Percentiles rank a stretch among this genome's conserved stretches.
These are phyloP conservation scores for Neurospora sp. DNA, from an alignment of 2,329 filamentous ascomycete species.

Conservation along the genomic window DNA sequence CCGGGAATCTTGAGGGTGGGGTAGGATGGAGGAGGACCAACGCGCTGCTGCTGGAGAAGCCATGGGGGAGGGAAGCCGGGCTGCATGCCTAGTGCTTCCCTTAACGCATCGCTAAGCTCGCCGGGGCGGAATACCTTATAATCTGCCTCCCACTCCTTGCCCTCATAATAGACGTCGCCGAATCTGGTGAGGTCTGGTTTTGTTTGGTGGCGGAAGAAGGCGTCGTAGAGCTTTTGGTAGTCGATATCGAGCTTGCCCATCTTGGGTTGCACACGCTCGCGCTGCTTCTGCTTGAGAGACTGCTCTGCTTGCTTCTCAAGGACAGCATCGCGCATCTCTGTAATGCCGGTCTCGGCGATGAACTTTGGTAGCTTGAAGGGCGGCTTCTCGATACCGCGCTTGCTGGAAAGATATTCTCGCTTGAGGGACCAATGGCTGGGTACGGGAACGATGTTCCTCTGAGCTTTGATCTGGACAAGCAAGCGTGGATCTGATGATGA, in stretches of 20 bases:
- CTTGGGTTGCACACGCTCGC: slow-evolving; percentile 88
- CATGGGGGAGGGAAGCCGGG: slow-evolving; percentile 89
- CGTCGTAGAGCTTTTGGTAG: slow-evolving; percentile 96
- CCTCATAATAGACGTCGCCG: slow-evolving; percentile 98
- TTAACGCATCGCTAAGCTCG: slow-evolving; percentile 79
- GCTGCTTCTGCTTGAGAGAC: slow-evolving; percentile 86
- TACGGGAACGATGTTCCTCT: slow-evolving; percentile 91
- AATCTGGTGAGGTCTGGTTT: slow-evolving; percentile 91
- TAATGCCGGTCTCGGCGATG: slow-evolving; percentile 93
- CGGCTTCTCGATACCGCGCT: slow-evolving; percentile 91
- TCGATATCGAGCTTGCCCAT: slow-evolving; percentile 97
- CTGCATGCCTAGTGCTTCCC: slow-evolving; percentile 88
- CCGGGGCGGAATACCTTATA: slow-evolving; percentile 82
- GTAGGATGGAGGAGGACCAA: slow-evolving; percentile 88
- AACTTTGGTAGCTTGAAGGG: slow-evolving; percentile 90
- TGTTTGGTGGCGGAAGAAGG: slow-evolving; percentile 95
- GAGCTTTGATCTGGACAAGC: slow-evolving; percentile 88
- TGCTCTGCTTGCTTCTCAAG: slow-evolving; percentile 92
- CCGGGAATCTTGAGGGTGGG: slow-evolving; percentile 92
- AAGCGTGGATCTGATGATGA: slow-evolving; percentile 82
- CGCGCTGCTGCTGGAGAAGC: slow-evolving; percentile 94
- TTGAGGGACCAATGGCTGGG: slow-evolving; percentile 93
- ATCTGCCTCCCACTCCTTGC: slow-evolving; percentile 96
- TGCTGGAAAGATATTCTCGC: slow-evolving; percentile 92
- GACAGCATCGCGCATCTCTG: slow-evolving; percentile 95